Base-by-base conservation (phyloP, 768 basidiomycete species). In the Serendipita vermifera region DNA sequence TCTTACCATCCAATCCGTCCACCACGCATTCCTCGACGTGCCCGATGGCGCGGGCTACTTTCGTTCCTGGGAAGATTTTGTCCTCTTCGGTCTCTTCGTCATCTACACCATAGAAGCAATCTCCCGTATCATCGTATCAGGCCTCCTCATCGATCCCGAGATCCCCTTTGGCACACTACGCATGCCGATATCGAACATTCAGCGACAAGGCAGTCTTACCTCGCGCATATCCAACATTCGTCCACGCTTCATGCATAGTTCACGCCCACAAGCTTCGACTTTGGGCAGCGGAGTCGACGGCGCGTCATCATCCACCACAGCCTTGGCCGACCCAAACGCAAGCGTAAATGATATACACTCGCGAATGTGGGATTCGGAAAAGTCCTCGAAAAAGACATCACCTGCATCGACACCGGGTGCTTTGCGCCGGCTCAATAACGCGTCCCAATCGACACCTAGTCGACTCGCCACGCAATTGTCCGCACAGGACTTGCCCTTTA, bases 71-170 rank as follows among this genome's bases (percentile, higher is more conserved):
- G 89, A 92, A 63, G 93, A 97, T 67, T 83, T 79, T 63, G 81
- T 75, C 17, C 72, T 97, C n/a, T 88, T 97, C 66, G 77, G 64
- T 17, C 70, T 97, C 55, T 97, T 97, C 69, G 69, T 83, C 58
- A 63, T 87, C 62, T 97, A 11, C 60, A 90, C 87, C 3, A 59
- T 93, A 51, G 94, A 98, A 72, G 81, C 84, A 40, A 74, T 86
- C 61, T 88, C 88, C 38, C 83, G 93, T 24, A 92, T 93, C 64
- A 80, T 88, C 63, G 85, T 91, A 29, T 87, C 85, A 24, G 94
- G 94, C 22, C 78, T 98, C 59, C 66, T 97, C 15, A 75, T 96
- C 46, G 91, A 93, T 66, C 89, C 88, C 13, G 84, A 87, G 59
- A 69, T 85, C 4, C 75, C 77, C 38, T 68, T 77, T 55, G 75